Conservation (phyloP, 2,329 filamentous ascomycete genomes). For the Pseudopyricularia cyperi region DNA sequence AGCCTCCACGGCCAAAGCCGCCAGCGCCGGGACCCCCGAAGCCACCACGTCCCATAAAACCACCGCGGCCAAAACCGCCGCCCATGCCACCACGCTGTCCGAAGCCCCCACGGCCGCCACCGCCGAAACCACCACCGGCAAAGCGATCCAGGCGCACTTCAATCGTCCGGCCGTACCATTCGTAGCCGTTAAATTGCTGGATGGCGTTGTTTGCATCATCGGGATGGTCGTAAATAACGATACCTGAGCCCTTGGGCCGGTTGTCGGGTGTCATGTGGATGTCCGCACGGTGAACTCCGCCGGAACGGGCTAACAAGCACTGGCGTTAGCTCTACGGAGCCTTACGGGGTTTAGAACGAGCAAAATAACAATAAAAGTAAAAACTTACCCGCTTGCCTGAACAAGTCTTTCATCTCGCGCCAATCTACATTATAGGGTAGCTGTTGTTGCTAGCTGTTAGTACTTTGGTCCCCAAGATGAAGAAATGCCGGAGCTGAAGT, state of each 20-base stretch:
- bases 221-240: conserved; percentile 88
- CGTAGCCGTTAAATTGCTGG: conserved; percentile 94
- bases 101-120: conserved; percentile 43
- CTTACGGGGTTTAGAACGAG: not conserved
- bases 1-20: conserved; percentile 31
- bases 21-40: conserved; percentile 24
- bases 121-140: conserved; percentile 42
- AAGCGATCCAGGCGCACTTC: conserved; percentile 96
- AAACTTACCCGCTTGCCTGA: conserved; percentile 95
- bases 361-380: no score
- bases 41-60: conserved; percentile 29
- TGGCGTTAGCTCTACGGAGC: not conserved
- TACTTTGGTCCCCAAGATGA: conserved; percentile 4
- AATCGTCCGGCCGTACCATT: conserved; percentile 88
- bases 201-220: conserved; percentile 95
- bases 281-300: conserved; percentile 83
- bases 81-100: conserved; percentile 45
- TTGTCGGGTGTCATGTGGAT: conserved; percentile 87
- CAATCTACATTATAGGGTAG: conserved; percentile 95
- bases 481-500: conserved; percentile 5
- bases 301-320: conserved; percentile 39
- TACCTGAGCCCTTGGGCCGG: conserved; percentile 89
- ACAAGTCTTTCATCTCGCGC: conserved; percentile 98
- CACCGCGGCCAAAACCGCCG: conserved; percentile 35
- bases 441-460: conserved; percentile 34